phyloP scores from a whole-genome alignment of 192 early-diverging fungal species.

The Linnemannia schmuckeri region DNA sequence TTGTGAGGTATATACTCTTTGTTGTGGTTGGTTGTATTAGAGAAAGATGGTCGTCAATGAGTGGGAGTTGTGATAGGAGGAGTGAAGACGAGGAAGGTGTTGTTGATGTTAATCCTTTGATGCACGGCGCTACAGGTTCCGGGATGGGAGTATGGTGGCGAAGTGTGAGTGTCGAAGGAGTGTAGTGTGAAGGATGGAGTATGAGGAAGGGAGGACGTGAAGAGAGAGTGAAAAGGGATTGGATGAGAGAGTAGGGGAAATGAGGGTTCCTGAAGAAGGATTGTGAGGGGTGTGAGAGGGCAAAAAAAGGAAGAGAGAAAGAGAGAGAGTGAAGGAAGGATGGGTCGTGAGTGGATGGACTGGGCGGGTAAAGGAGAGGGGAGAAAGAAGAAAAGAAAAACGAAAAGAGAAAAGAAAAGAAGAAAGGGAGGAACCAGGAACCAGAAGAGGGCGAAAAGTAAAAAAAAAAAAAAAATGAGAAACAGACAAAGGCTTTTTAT shows the following conservation, averaged over 20 bases:
- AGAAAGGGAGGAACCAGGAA: neutral
- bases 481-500: neutral
- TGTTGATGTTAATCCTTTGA: neutral
- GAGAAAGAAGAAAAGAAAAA: neutral
- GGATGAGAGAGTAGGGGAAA: neutral
- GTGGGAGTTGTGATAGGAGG: neutral
- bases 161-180: neutral
- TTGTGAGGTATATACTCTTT: neutral
- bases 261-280: slow-evolving; percentile 2
- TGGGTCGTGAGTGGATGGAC: neutral
- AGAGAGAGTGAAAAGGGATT: neutral
- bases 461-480: neutral
- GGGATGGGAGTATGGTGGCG: neutral
- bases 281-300: neutral
- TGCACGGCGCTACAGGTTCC: neutral
- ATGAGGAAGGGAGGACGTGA: neutral
- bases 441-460: neutral
- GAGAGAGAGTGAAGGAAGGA: neutral
- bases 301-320: neutral
- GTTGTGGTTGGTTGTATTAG: neutral
- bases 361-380: neutral
- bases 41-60: neutral
- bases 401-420: neutral
- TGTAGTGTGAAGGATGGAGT: neutral
- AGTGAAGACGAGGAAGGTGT: neutral